Evolutionary conservation across 1,284 basidiomycete species (phyloP), one percentile per base, ranked within the genome.

Genomic region (Thecaphora frezii): DNA sequence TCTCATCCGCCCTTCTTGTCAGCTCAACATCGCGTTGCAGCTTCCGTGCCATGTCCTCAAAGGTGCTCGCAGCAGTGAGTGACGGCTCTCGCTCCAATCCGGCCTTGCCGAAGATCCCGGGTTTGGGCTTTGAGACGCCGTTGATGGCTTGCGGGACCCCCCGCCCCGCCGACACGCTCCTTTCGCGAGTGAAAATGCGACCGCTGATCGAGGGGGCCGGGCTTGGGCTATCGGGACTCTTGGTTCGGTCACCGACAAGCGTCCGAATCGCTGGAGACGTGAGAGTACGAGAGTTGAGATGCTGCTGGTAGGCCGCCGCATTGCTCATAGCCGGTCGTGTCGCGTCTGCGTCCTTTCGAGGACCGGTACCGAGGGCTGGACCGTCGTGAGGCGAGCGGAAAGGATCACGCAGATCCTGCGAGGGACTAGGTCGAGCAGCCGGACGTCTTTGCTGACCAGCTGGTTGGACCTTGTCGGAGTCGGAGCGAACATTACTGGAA

Each of bases 281-380:
- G 16, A 66, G 49, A 1, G 63, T 66, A 9, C 63, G 42, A 4
- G 63, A 66, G 8, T 58, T 58, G 16, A 66, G 52, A 38, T 66
- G 63, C 48, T 66, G 63, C 14, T 66, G 63, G 22, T 66, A 66
- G 44, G 58, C 51, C 21, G 63, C 63, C 16, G 63, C 63, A 25
- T 66, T 58, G 40, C 58, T 36, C 33, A 36, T 36, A 9, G 18
- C 18, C 33, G 33, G 33, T 36, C 33, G 12, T 14, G 33, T 36
- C 33, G 12, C 18, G 33, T 36, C 33, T 16, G 18, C 7, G 16
- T 36, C 33, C 12, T 12, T 36, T n/a, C n/a, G n/a, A n/a, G n/a
- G n/a, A n/a, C n/a, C n/a, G n/a, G n/a, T n/a, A n/a, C n/a, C n/a
- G n/a, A n/a, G n/a, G n/a, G n/a, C n/a, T n/a, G 10, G 12, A 3